Base-by-base conservation (phyloP, 345 rosid species). In the Tarenaya hassleriana region DNA sequence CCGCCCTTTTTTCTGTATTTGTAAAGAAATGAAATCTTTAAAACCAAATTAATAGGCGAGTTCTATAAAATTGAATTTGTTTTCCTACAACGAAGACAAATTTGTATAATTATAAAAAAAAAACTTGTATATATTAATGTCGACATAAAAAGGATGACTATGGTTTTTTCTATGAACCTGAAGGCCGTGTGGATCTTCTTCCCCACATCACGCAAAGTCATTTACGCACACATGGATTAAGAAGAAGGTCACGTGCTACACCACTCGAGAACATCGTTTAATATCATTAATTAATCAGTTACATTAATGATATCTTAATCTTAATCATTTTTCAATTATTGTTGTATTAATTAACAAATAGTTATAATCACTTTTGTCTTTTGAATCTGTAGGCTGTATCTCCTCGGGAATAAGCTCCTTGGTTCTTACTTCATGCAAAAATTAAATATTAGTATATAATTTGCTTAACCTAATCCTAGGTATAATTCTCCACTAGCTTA, bases 131-230 rank as follows among this genome's bases (percentile, higher is more conserved):
- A 3, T 44, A 29, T 10, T 9, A 6, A 44, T 18, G 18, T 20
- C 0, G 2, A 0, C 8, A 29, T 1, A 31, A 17, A 14, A 35
- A 32, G 13, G 31, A 39, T 47, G 50, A 47, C 39, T 61, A 52
- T 41, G 42, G 43, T 47, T 63, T 48, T 55, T 63, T 16, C 24
- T 48, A 63, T 55, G 57, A 55, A 49, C 52, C 55, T 63, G 51
- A 10, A 49, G 57, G 56, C 5, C 15, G 52, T 56, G 62, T 56
- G 62, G 43, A 17, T 31, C 56, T 16, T n/a, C 48, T 49, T 49
- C 16, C 52, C 29, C 29, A 24, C 29, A 24, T 24, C 29, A 64
- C 63, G 56, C 49, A 56, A 64, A 64, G 69, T 41, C 21, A 27
- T 49, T 10, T 56, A 10, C 49, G 46, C 16, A 42, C 52, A 50